phyloP scores from a whole-genome alignment of 108 stramenopile genomes.

The Pinguiococcus pyrenoidosus region DNA sequence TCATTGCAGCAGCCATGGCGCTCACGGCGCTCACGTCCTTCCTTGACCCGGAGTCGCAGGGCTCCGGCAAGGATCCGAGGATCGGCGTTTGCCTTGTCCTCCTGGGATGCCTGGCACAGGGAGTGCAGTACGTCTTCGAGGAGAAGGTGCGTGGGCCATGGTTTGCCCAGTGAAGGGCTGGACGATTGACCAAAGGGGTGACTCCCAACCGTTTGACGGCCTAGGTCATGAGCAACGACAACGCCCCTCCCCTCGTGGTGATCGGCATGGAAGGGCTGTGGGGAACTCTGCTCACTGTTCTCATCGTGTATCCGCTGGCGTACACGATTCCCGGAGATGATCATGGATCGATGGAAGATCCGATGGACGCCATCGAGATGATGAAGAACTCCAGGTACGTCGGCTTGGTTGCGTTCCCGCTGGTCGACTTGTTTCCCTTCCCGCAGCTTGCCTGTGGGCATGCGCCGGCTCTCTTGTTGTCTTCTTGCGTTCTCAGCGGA shows the following conservation, averaged over 20 bases:
- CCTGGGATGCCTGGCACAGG: constrained; percentile 32
- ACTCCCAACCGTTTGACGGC: neutral
- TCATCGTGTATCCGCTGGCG: constrained; percentile 23
- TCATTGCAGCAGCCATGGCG: constrained; percentile 32
- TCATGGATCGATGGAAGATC: constrained; percentile 25
- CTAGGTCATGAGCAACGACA: constrained; percentile 26
- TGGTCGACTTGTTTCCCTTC: neutral
- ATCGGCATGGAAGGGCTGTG: constrained; percentile 34
- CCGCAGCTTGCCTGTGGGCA: no score
- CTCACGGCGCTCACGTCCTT: constrained; percentile 31
- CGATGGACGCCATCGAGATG: constrained; percentile 24
- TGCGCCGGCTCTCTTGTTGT: no score
- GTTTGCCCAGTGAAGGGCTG: neutral
- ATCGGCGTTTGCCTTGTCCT: constrained; percentile 26
- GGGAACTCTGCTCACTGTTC: constrained; percentile 26
- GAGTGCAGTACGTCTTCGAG: constrained; percentile 32
- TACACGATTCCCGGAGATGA: constrained; percentile 25
- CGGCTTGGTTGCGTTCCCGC: neutral
- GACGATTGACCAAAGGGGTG: neutral
- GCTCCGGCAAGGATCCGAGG: constrained; percentile 9
- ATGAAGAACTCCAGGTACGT: constrained; percentile 25
- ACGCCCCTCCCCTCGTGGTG: constrained; percentile 28
- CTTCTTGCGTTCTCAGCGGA: no score
- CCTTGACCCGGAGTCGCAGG: constrained; percentile 7
- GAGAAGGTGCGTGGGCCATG: constrained; percentile 15